Evolutionary conservation across 192 early-diverging fungal genomes (phyloP), one percentile per base, ranked within the genome.

Genomic region (Coemansia furcata): DNA sequence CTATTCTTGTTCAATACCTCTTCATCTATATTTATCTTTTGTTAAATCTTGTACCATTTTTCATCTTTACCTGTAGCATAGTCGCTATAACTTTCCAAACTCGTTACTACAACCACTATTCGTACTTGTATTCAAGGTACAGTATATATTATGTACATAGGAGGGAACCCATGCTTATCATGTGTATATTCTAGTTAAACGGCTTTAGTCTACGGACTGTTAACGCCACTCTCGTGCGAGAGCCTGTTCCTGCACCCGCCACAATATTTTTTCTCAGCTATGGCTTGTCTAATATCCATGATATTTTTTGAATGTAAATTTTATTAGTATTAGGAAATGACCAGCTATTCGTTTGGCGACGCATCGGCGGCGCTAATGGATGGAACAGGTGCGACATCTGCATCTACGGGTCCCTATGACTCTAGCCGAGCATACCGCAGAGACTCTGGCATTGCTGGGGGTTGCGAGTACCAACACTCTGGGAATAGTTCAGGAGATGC

Each of bases 301-400:
- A 19, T 44, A 3, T 44, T 44, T 26, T 21, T 42, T 38, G 29
- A 14, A 14, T 62, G 21, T 64, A 47, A 15, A 33, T 33, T 64
- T 26, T 47, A 15, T 32, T 15, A 49, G 21, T 46, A 38, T 33
- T 29, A 47, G 43, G 21, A 35, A 37, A 81, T 81, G 78, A 67
- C 78, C 10, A 75, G 73, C 32, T 81, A 81, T 42, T 76, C 78
- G 37, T 81, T 81, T 46, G 55, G 73, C 64, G 67, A 74, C 43
- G 54, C 78, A 38, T 69, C 73, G 11, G 66, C 77, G 26, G 46
- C 78, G 37, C 65, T 80, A 4, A 68, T 80, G 39, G 73, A 67
- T 30, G 37, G 46, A 11, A 57, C 43, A 35, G 46, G 49, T 37
- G 67, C 42, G 15, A 52, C 38, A 19, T 47, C 60, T 29, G 32